Evolutionary conservation across 2,329 filamentous ascomycete genomes (phyloP).

Genomic region (Ceratocystis variospora): DNA sequence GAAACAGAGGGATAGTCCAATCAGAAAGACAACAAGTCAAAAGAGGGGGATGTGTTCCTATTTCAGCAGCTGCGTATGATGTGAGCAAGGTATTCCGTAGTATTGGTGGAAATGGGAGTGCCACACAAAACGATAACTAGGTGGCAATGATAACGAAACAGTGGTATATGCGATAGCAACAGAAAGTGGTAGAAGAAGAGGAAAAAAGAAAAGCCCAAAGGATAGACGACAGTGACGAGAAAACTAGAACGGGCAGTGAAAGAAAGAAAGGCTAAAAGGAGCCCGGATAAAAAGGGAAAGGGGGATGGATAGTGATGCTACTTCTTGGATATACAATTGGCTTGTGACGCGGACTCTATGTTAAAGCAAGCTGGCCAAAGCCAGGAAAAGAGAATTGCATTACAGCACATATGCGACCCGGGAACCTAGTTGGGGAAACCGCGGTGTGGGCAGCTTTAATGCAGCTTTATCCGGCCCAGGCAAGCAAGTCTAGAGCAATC

Average conservation of each 20-base stretch:
- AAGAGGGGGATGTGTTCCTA: constrained; percentile 16
- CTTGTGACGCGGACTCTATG: not conserved
- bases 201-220: not conserved
- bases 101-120: not conserved
- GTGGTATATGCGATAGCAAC: not conserved
- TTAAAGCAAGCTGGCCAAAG: constrained; percentile 1
- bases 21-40: constrained; percentile 3
- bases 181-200: not conserved
- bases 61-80: constrained; percentile 16
- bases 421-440: constrained; percentile 16
- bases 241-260: not conserved
- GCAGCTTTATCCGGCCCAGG: not conserved
- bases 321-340: not conserved
- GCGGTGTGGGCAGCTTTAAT: not conserved
- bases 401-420: not conserved
- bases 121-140: not conserved
- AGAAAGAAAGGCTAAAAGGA: not conserved
- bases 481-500: not conserved
- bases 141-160: not conserved
- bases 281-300: not conserved
- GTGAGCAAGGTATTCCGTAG: constrained; percentile 14
- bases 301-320: not conserved
- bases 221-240: not conserved
- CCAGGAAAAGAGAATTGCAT: not conserved
- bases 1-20: not conserved